These are phyloP conservation scores for Staphylotrichum tortipilum DNA, from an alignment of 495 filamentous ascomycete genomes.

Conservation along the genomic window DNA sequence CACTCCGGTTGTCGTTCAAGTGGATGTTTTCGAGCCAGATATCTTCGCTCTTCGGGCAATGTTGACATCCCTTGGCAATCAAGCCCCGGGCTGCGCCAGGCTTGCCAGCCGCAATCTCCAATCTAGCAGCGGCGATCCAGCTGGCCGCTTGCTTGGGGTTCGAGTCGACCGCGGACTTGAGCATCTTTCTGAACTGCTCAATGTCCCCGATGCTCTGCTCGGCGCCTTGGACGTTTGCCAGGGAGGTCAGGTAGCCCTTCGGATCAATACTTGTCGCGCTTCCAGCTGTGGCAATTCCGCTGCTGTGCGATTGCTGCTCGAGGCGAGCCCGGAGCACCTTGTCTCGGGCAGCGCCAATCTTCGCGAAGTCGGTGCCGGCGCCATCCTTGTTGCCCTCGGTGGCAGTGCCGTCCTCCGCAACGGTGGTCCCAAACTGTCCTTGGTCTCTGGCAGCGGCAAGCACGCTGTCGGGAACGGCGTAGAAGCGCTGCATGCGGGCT, in stretches of 20 bases:
- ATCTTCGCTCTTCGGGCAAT: conserved; percentile 90
- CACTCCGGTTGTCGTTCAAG: conserved; percentile 83
- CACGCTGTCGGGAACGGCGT: conserved; percentile 95
- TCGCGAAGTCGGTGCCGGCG: conserved; percentile 94
- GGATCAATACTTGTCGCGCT: conserved; percentile 90
- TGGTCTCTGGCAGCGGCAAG: conserved; percentile 76
- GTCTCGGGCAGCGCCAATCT: conserved; percentile 90
- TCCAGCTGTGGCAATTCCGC: conserved; percentile 62
- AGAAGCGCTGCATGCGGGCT: conserved; percentile 75
- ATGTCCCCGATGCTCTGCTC: conserved; percentile 90
- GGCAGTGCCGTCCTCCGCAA: conserved; percentile 65
- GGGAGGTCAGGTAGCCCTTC: conserved; percentile 87
- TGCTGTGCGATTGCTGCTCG: conserved; percentile 72
- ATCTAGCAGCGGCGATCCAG: conserved; percentile 87
- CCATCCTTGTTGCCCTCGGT: conserved; percentile 55
- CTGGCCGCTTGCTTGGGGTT: conserved; percentile 94
- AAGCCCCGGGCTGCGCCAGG: conserved; percentile 75
- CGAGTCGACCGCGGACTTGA: conserved; percentile 91
- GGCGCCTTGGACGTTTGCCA: conserved; percentile 68
- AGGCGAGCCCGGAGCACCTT: conserved; percentile 86
- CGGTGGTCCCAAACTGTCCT: conserved; percentile 72
- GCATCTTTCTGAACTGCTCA: conserved; percentile 83
- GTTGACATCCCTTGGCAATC: conserved; percentile 76
- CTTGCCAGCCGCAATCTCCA: conserved; percentile 89
- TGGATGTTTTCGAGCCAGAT: conserved; percentile 93